Conservation (phyloP, 2,329 filamentous ascomycete genomes). For the Talaromyces marneffei region DNA sequence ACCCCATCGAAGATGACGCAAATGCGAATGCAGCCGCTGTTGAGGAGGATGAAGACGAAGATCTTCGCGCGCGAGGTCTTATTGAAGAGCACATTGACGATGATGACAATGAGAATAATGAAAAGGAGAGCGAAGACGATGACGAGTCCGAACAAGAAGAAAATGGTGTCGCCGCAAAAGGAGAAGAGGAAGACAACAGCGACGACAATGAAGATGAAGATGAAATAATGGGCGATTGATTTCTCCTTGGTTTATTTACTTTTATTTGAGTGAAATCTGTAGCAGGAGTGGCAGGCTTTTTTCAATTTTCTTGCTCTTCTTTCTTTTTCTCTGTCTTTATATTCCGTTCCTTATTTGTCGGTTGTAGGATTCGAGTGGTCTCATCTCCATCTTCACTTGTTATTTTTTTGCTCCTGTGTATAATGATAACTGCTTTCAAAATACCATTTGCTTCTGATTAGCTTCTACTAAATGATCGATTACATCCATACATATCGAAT, state of each 20-base stretch:
- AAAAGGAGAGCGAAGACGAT: constrained; percentile 26
- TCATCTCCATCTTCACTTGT: neutral
- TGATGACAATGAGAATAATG: constrained; percentile 34
- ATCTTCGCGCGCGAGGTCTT: constrained; percentile 31
- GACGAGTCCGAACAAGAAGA: constrained; percentile 18
- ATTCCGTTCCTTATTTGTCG: neutral
- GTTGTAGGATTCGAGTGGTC: constrained; percentile 1
- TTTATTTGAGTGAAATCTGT: neutral
- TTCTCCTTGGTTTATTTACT: constrained; percentile 13
- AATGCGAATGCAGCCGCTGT: constrained; percentile 25
- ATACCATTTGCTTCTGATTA: neutral
- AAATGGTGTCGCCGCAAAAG: neutral
- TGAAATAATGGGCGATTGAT: constrained; percentile 40
- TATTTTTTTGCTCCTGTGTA: neutral
- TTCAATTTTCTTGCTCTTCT: neutral
- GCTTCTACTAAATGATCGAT: too few relatives aligned
- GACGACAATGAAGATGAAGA: constrained; percentile 22
- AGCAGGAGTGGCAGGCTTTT: neutral
- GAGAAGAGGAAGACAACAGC: constrained; percentile 22
- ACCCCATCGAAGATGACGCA: constrained; percentile 32
- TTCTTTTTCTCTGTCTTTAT: constrained; percentile 5
- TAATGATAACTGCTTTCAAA: constrained; percentile 1
- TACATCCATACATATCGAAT: neutral
- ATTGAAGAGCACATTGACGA: constrained; percentile 26
- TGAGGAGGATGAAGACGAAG: constrained; percentile 40